phyloP scores from a whole-genome alignment of 148 eudicot genomes.

The Diospyros kaki region DNA sequence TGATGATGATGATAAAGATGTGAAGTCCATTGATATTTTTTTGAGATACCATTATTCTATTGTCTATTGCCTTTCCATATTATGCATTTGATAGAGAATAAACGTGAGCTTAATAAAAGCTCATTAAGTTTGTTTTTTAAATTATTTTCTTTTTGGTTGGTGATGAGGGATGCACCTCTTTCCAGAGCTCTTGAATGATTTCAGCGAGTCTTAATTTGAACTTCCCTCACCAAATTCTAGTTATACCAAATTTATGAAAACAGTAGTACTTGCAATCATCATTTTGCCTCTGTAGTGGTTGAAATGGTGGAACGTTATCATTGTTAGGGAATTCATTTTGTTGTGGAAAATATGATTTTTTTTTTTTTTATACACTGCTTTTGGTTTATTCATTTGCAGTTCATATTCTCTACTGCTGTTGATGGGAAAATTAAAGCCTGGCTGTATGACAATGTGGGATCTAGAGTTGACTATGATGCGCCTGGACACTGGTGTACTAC shows the following conservation, averaged over 20 bases:
- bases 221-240: too few relatives aligned
- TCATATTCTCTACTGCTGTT: constrained; percentile 82
- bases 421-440: constrained; percentile 98
- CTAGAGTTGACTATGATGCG: constrained; percentile 94
- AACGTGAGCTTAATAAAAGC: too few relatives aligned
- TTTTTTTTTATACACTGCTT: constrained; percentile 4
- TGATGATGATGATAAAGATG: too few relatives aligned
- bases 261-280: not conserved
- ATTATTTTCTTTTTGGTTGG: too few relatives aligned
- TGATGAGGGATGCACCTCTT: too few relatives aligned
- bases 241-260: not conserved
- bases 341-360: not conserved
- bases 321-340: not conserved
- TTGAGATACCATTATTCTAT: too few relatives aligned
- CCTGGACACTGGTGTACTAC: constrained; percentile 90
- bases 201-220: too few relatives aligned
- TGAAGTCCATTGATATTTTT: too few relatives aligned
- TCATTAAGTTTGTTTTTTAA: too few relatives aligned
- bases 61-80: too few relatives aligned
- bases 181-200: too few relatives aligned
- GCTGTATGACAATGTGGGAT: constrained; percentile 88
- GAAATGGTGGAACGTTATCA: not conserved
- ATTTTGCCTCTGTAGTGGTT: constrained; percentile 1
- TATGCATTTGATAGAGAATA: too few relatives aligned
- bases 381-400: constrained; percentile 45